These are phyloP conservation scores for Penicillium capsulatum DNA, from an alignment of 2,329 filamentous ascomycete genomes.

Conservation along the genomic window DNA sequence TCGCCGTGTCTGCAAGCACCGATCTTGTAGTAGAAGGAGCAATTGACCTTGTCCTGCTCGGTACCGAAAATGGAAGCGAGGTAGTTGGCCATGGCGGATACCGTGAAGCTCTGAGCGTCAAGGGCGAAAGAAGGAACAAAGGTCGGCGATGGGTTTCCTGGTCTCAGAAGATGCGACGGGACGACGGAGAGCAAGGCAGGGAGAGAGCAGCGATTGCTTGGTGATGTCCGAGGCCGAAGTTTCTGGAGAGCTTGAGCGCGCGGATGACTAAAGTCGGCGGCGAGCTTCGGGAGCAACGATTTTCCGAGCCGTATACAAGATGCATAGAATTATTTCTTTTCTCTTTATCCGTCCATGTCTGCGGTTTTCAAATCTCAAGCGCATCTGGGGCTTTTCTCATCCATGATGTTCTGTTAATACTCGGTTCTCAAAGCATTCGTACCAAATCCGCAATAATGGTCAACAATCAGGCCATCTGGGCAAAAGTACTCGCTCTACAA, in stretches of 20 bases:
- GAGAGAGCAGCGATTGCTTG: conserved; percentile 11
- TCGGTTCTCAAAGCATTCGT: no score
- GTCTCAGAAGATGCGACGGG: neutral
- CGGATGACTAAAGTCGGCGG: conserved; percentile 26
- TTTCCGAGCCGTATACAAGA: conserved; percentile 7
- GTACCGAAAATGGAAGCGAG: conserved; percentile 99
- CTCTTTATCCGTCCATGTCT: no score
- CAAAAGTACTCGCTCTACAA: no score
- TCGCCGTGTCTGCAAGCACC: conserved; percentile 97
- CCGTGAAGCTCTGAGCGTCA: neutral
- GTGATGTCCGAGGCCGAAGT: conserved; percentile 26
- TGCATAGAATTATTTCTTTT: no score
- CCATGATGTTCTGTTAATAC: no score
- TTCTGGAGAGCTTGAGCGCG: conserved; percentile 34
- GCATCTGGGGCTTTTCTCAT: no score
- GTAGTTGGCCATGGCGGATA: conserved; percentile 81
- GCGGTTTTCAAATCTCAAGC: no score
- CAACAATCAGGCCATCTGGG: no score
- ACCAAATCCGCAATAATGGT: no score
- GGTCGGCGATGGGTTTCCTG: neutral
- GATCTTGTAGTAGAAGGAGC: conserved; percentile 99
- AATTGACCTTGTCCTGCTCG: conserved; percentile 99
- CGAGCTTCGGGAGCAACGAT: conserved; percentile 15
- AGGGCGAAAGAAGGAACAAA: conserved; percentile 3
- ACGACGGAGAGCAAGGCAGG: neutral